phyloP scores from a whole-genome alignment of 75 land plant genomes.

The Cryptomeria japonica region DNA sequence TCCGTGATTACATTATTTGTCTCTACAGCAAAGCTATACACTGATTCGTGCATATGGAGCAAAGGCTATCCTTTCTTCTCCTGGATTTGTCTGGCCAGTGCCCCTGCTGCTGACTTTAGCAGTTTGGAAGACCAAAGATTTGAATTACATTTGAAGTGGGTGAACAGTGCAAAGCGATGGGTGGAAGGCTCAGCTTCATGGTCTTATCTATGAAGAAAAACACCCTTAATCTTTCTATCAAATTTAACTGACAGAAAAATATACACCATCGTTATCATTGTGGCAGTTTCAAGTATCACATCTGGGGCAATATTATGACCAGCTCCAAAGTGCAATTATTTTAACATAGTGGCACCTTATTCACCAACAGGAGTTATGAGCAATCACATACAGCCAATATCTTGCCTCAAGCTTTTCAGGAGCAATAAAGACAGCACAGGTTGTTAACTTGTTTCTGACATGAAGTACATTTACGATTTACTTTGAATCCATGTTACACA shows the following conservation, averaged over 20 bases:
- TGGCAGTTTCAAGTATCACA: not conserved
- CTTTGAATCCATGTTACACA: not conserved
- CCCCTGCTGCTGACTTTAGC: constrained; percentile 61
- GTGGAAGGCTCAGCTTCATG: not conserved
- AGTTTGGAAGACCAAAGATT: constrained; percentile 36
- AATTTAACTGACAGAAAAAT: not conserved
- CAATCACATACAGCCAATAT: not conserved
- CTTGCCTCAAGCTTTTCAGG: not conserved
- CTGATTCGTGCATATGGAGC: constrained; percentile 72
- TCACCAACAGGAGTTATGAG: not conserved
- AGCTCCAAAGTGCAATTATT: not conserved
- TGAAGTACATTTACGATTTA: not conserved
- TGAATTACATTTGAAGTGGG: constrained; percentile 5
- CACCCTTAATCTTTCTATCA: not conserved
- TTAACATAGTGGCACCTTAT: not conserved
- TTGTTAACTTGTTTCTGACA: not conserved
- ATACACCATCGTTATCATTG: not conserved
- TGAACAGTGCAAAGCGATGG: not conserved
- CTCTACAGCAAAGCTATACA: constrained; percentile 58
- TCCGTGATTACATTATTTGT: not conserved
- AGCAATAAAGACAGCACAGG: not conserved
- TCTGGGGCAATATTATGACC: not conserved
- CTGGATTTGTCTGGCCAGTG: constrained; percentile 62
- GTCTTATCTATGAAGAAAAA: not conserved
- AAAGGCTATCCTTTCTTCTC: constrained; percentile 64